Evolutionary conservation across 1,284 basidiomycete species (phyloP).

Genomic region (Pulchroboletus neoregius): DNA sequence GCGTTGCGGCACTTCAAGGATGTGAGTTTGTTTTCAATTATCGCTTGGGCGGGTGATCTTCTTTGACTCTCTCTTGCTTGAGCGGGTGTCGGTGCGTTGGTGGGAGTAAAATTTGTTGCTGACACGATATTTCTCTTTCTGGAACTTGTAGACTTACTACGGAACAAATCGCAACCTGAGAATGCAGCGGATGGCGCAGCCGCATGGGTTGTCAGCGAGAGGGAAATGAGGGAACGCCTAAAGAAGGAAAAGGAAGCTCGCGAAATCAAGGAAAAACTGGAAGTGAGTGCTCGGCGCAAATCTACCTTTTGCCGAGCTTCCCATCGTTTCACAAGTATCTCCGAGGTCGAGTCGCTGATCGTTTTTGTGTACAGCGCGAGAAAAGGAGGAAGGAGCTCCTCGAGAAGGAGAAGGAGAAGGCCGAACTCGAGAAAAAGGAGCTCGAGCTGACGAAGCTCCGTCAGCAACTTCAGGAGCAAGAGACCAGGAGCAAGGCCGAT

Average conservation of each 20-base stretch:
- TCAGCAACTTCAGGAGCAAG: conserved; percentile 48
- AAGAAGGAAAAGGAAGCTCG: conserved; percentile 65
- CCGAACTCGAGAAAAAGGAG: conserved; percentile 37
- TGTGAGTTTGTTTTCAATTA: conserved; percentile 50
- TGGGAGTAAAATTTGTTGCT: conserved; percentile 15
- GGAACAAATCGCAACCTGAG: conserved; percentile 76
- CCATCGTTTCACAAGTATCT: conserved; percentile 5
- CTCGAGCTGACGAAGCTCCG: conserved; percentile 42
- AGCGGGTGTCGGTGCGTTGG: conserved; percentile 15
- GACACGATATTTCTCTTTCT: conserved; percentile 10
- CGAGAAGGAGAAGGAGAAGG: conserved; percentile 42
- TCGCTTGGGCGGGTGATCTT: conserved; percentile 7
- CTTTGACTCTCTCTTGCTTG: conserved; percentile 4
- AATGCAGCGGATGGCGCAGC: conserved; percentile 59
- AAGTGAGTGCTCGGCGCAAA: conserved; percentile 43
- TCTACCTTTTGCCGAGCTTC: conserved; percentile 15
- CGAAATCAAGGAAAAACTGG: conserved; percentile 57
- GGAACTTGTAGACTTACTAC: conserved; percentile 56
- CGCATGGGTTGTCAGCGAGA: conserved; percentile 68
- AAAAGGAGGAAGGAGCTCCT: conserved; percentile 52
- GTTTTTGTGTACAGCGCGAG: conserved; percentile 44
- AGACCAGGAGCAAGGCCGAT: conserved; percentile 41
- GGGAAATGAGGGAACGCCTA: conserved; percentile 65
- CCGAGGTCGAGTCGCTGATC: conserved; percentile 17
- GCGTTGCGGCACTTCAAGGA: conserved; percentile 81